Percentiles rank a stretch among this genome's conserved stretches.
Evolutionary conservation across 2,329 filamentous ascomycete species (phyloP).

Genomic region (Lasiodiplodia sp.): DNA sequence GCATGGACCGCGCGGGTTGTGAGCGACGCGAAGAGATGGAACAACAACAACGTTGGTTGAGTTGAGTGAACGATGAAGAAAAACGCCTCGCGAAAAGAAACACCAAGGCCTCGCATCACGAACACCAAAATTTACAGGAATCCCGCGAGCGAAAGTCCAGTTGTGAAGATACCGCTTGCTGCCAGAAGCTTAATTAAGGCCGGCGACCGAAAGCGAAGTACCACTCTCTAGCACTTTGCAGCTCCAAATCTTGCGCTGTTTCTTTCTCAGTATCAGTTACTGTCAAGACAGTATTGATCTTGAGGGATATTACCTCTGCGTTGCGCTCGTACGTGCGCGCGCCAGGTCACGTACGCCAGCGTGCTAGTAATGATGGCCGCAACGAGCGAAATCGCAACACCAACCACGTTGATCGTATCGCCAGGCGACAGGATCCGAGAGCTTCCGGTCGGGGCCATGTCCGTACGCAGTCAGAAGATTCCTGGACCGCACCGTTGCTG

Average conservation of each 20-base stretch:
- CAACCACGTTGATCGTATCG: slow-evolving; percentile 3
- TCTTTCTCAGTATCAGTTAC: background rate
- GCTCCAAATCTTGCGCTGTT: background rate
- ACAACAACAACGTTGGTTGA: background rate
- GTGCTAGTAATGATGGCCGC: background rate
- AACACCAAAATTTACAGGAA: background rate
- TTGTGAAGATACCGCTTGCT: background rate
- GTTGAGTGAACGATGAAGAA: background rate
- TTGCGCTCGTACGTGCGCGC: background rate
- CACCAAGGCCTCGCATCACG: background rate
- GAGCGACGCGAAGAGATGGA: background rate
- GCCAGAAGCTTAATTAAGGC: too few species aligned
- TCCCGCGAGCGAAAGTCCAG: background rate
- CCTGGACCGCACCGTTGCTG: background rate
- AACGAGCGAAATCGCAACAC: background rate
- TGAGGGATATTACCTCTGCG: background rate
- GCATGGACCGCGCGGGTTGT: background rate
- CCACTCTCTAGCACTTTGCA: background rate
- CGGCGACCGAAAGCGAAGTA: background rate
- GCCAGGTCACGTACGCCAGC: slow-evolving; percentile 3
- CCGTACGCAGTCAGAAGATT: background rate
- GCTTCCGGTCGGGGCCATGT: background rate
- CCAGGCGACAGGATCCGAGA: background rate
- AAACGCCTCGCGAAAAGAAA: background rate
- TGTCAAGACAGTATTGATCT: background rate